Conservation (phyloP, 2,329 filamentous ascomycete species). For the Salinomyces thailandicus region DNA sequence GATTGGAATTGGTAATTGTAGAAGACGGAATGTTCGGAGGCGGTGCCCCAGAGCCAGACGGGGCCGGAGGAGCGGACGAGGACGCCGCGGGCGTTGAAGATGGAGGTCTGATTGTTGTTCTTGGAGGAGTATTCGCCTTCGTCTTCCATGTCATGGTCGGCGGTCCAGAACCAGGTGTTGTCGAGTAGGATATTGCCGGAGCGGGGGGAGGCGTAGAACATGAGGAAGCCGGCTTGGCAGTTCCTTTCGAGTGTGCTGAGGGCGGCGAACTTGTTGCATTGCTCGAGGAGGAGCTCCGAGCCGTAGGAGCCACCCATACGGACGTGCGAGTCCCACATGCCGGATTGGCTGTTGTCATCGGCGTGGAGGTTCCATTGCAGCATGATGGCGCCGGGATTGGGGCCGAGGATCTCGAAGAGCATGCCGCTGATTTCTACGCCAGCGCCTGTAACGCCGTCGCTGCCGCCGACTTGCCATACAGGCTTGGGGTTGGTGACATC, state of each 20-base stretch:
- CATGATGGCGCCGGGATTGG: conserved; percentile 77
- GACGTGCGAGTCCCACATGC: conserved; percentile 93
- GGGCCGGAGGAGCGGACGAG: conserved; percentile 35
- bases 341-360: conserved; percentile 55
- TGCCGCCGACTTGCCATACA: conserved; percentile 71
- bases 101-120: conserved; percentile 26
- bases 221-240: conserved; percentile 27
- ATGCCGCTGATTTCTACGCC: conserved; percentile 80
- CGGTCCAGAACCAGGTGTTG: conserved; percentile 45
- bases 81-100: conserved; percentile 37
- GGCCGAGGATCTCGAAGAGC: conserved; percentile 72
- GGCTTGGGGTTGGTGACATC: conserved; percentile 66
- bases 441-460: conserved; percentile 54
- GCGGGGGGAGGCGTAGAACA: conserved; percentile 43
- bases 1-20: conserved; percentile 45
- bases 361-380: conserved; percentile 83
- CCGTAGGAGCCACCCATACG: conserved; percentile 81
- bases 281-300: conserved; percentile 62
- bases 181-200: conserved; percentile 60
- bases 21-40: conserved; percentile 44
- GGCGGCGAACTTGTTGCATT: conserved; percentile 45
- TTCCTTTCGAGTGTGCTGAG: conserved; percentile 86
- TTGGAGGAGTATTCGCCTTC: conserved; percentile 15
- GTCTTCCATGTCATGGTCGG: conserved; percentile 43
- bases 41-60: conserved; percentile 45